A percentile compares a stretch with the other conserved stretches of the same genome.
Conservation (phyloP, 768 basidiomycete species). For the Hygrocybe punicea region DNA sequence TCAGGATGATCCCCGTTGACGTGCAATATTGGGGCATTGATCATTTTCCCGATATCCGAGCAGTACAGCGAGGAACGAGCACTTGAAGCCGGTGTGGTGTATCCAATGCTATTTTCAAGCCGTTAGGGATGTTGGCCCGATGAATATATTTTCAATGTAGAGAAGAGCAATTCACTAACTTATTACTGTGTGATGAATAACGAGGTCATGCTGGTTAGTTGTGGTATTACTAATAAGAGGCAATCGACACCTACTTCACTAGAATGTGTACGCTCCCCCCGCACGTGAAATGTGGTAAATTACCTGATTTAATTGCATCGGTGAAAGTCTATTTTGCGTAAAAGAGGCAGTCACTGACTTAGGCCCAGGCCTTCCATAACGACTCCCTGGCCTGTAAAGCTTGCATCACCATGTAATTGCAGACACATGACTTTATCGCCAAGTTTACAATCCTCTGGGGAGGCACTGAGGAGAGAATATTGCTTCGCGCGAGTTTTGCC, state of each 20-base stretch:
- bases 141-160: conserved; percentile 1
- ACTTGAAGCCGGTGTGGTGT: conserved; percentile 82
- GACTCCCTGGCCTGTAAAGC: conserved; percentile 86
- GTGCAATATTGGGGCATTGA: conserved; percentile 83
- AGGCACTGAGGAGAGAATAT: conserved; percentile 70
- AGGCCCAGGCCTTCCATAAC: conserved; percentile 86
- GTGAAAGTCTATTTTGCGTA: background rate
- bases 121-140: too few species aligned
- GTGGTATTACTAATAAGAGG: background rate
- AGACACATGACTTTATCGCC: conserved; percentile 82
- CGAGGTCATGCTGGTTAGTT: too few species aligned
- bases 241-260: conserved; percentile 63
- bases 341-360: conserved; percentile 44
- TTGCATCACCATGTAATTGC: conserved; percentile 89
- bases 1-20: conserved; percentile 92
- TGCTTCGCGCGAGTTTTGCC: conserved; percentile 93
- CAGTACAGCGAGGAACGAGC: conserved; percentile 86
- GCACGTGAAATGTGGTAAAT: conserved; percentile 86
- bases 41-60: conserved; percentile 86
- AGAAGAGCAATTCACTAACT: background rate
- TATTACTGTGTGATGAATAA: conserved; percentile 2
- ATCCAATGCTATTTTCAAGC: conserved; percentile 76
- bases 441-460: conserved; percentile 49
- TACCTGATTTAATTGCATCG: conserved; percentile 44
- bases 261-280: conserved; percentile 90